Evolutionary conservation across 2,329 filamentous ascomycete species (phyloP).

Genomic region (Cytospora piceicola): DNA sequence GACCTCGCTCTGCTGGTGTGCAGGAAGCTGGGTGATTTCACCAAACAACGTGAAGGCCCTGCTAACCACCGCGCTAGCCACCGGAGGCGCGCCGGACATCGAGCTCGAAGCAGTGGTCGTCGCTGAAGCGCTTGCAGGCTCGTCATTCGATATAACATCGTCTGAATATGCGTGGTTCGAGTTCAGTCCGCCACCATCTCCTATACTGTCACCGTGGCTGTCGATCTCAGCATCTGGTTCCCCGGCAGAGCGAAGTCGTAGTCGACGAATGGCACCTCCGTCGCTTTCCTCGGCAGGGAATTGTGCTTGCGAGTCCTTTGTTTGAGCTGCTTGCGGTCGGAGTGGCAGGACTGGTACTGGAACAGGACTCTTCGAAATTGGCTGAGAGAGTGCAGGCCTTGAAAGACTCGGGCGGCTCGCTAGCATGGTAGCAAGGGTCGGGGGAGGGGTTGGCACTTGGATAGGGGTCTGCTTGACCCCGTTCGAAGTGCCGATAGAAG

Average conservation of each 20-base stretch:
- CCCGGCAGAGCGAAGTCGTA: no score
- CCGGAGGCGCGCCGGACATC: neutral
- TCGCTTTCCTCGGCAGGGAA: neutral
- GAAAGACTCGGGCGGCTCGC: neutral
- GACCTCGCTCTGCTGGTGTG: neutral
- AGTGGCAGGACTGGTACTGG: conserved; percentile 4
- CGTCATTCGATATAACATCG: no score
- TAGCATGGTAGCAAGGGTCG: no score
- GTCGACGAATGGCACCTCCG: no score
- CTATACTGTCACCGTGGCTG: no score
- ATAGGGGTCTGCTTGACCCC: conserved; percentile 6
- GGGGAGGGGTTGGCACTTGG: neutral
- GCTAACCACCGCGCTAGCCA: neutral
- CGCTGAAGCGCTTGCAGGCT: neutral
- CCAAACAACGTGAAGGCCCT: conserved; percentile 12
- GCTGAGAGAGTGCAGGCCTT: neutral
- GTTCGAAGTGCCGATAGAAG: neutral
- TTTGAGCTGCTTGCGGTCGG: neutral
- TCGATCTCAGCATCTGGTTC: no score
- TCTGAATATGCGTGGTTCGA: no score
- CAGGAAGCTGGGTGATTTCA: conserved; percentile 8
- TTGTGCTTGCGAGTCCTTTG: neutral
- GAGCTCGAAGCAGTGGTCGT: neutral
- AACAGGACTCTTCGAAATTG: conserved; percentile 13
- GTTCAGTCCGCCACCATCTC: no score